Evolutionary conservation across 2,329 filamentous ascomycete genomes (phyloP).

Genomic region (Nectriaceae sp.): DNA sequence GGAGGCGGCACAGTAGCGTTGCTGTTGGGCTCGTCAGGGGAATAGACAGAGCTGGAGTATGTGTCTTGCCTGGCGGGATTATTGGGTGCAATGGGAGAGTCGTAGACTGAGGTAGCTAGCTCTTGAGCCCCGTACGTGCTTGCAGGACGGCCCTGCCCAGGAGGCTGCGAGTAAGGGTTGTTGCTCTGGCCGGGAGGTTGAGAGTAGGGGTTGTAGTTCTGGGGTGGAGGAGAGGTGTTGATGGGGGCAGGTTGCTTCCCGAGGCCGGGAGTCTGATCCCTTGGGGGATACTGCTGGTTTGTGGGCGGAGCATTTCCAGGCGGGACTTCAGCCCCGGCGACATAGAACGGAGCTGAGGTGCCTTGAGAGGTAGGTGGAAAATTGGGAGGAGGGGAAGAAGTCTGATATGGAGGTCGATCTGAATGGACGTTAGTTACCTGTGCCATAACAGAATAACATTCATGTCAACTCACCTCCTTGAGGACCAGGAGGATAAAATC

Average conservation of each 20-base stretch:
- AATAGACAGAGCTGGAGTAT: slow-evolving; percentile 50
- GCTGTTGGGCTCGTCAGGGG: slow-evolving; percentile 45
- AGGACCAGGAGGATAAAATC: slow-evolving; percentile 69
- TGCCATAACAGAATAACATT: not conserved
- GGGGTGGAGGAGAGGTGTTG: slow-evolving; percentile 54
- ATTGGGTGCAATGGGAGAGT: slow-evolving; percentile 66
- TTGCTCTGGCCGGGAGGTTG: slow-evolving; percentile 30
- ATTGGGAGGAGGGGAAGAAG: slow-evolving; percentile 53
- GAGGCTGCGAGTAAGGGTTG: slow-evolving; percentile 45
- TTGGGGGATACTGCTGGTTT: slow-evolving; percentile 51
- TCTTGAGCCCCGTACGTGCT: slow-evolving; percentile 76
- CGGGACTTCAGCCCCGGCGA: slow-evolving; percentile 59
- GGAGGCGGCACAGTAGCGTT: slow-evolving; percentile 31
- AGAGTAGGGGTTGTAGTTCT: slow-evolving; percentile 46
- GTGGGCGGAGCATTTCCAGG: slow-evolving; percentile 33
- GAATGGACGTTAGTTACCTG: slow-evolving; percentile 15
- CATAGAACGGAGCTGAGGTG: slow-evolving; percentile 64
- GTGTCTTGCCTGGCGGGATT: slow-evolving; percentile 46
- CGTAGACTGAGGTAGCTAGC: slow-evolving; percentile 75
- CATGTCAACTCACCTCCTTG: not conserved
- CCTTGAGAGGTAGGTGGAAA: slow-evolving; percentile 55
- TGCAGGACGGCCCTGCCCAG: slow-evolving; percentile 56
- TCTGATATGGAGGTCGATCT: slow-evolving; percentile 49
- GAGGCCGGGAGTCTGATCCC: slow-evolving; percentile 52
- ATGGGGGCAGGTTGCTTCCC: slow-evolving; percentile 52